A percentile compares a stretch with the other conserved stretches of the same genome.
Evolutionary conservation across 2,329 filamentous ascomycete species (phyloP).

Genomic region (Fusarium dlaminii): DNA sequence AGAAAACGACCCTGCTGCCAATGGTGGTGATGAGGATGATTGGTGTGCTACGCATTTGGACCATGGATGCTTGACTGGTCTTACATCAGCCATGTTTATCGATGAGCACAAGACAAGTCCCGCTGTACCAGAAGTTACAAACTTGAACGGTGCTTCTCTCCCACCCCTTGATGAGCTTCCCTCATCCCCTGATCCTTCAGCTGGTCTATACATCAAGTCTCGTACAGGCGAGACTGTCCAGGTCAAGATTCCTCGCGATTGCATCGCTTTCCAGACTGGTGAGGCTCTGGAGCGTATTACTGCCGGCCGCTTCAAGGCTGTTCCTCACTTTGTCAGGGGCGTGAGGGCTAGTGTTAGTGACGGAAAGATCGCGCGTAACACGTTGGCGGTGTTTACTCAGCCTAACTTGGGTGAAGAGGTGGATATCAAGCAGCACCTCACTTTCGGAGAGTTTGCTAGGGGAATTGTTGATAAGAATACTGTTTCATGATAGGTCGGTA

Average conservation of each 20-base stretch:
- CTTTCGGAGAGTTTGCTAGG: constrained; percentile 80
- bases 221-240: constrained; percentile 85
- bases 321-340: constrained; percentile 93
- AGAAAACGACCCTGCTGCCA: constrained; percentile 50
- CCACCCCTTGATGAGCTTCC: constrained; percentile 75
- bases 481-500: constrained; percentile 48
- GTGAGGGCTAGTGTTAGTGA: constrained; percentile 65
- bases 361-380: constrained; percentile 78
- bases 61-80: constrained; percentile 90
- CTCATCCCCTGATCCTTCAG: constrained; percentile 80
- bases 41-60: constrained; percentile 95
- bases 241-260: constrained; percentile 89
- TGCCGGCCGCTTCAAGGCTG: constrained; percentile 88
- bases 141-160: constrained; percentile 44
- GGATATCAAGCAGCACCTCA: constrained; percentile 71
- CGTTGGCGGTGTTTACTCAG: constrained; percentile 95
- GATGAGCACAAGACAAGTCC: constrained; percentile 70
- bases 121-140: constrained; percentile 44
- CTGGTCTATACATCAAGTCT: constrained; percentile 94
- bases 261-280: constrained; percentile 95
- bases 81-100: constrained; percentile 96
- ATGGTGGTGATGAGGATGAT: constrained; percentile 73
- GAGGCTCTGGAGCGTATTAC: constrained; percentile 93
- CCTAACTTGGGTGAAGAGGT: constrained; percentile 87
- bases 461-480: constrained; percentile 69